Percentiles rank a stretch among this genome's conserved stretches.
These are phyloP conservation scores for Amesomyces nigricolor DNA, from an alignment of 2,329 filamentous ascomycete genomes.

Conservation along the genomic window DNA sequence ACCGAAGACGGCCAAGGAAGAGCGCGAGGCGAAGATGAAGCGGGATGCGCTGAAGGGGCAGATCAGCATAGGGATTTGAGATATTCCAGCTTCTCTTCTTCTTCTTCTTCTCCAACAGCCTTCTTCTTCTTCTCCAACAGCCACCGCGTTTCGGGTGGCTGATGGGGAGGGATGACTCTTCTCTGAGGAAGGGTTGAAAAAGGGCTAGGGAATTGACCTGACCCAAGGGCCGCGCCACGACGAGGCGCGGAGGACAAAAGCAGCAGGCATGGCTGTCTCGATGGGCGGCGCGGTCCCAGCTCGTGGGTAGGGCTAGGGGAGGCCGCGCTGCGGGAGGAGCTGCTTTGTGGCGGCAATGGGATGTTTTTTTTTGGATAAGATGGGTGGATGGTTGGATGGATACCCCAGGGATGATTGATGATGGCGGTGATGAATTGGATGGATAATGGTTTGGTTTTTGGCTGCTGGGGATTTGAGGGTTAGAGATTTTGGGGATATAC, in stretches of 20 bases:
- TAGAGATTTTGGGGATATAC: neutral
- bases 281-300: neutral
- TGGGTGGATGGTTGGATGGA: neutral
- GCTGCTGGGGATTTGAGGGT: no score
- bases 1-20: slow-evolving; percentile 7
- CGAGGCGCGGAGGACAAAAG: neutral
- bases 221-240: neutral
- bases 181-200: no score
- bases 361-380: neutral
- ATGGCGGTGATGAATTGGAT: no score
- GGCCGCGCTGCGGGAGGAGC: neutral
- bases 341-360: neutral
- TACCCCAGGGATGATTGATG: no score
- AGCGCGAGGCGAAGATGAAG: neutral
- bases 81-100: neutral
- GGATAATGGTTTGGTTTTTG: no score
- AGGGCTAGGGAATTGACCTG: neutral
- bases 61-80: slow-evolving; percentile 21
- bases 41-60: slow-evolving; percentile 16
- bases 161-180: no score
- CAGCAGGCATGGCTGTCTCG: neutral
- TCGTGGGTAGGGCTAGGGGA: neutral
- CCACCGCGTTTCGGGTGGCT: no score
- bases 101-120: no score
- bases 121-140: no score